A percentile compares a stretch with the other conserved stretches of the same genome.
Conservation (phyloP, 2,329 filamentous ascomycete species). For the Penicillium sp. region DNA sequence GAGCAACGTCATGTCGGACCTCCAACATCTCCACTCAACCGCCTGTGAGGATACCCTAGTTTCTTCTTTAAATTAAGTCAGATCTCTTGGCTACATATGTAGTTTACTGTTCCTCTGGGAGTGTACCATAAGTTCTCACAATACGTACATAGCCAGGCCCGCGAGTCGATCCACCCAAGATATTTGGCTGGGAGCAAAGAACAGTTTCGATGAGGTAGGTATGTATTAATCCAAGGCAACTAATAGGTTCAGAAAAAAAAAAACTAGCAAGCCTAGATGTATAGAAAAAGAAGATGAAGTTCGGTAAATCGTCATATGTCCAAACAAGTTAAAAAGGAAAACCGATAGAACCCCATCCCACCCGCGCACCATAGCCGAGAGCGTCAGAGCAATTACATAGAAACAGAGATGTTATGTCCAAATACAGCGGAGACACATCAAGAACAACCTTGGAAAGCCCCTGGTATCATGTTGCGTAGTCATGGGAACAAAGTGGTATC, state of each 20-base stretch:
- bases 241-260: background rate
- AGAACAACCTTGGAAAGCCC: constrained; percentile 18
- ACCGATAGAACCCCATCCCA: constrained; percentile 6
- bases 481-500: constrained; percentile 45
- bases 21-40: background rate
- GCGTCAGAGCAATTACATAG: constrained; percentile 21
- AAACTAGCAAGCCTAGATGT: constrained; percentile 17
- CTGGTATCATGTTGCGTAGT: constrained; percentile 38
- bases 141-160: background rate
- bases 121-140: background rate
- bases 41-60: no score
- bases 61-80: background rate
- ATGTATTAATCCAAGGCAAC: background rate
- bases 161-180: background rate
- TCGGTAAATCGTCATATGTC: constrained; percentile 16
- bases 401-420: constrained; percentile 23
- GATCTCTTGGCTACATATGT: background rate
- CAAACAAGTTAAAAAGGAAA: background rate
- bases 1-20: background rate
- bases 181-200: background rate
- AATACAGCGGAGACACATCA: constrained; percentile 22
- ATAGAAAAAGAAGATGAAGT: constrained; percentile 11
- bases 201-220: background rate
- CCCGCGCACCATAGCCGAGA: constrained; percentile 19
- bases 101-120: background rate